Percentiles rank a stretch among this genome's conserved stretches.
Conservation (phyloP, 2,329 filamentous ascomycete species). For the Corinectria fuckeliana region DNA sequence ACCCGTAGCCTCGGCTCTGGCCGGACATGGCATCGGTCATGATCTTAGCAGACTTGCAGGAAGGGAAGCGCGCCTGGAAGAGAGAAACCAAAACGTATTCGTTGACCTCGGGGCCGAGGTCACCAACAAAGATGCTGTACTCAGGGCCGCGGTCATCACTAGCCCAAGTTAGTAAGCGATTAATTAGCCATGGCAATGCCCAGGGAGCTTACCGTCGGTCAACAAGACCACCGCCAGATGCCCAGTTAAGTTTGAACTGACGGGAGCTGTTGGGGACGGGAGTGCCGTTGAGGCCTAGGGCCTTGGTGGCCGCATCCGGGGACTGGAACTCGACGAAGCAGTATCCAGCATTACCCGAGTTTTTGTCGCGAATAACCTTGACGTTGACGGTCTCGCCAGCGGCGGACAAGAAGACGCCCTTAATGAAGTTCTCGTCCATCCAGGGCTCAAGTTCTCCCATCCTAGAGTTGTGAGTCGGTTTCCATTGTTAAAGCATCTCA, state of each 20-base stretch:
- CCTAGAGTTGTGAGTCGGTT: slow-evolving; percentile 58
- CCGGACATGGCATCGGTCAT: slow-evolving; percentile 99
- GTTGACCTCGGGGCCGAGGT: slow-evolving; percentile 97
- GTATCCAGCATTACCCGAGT: slow-evolving; percentile 97
- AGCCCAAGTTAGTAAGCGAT: slow-evolving; percentile 4
- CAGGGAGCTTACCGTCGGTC: slow-evolving; percentile 76
- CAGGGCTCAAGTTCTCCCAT: slow-evolving; percentile 99
- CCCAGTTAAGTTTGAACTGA: slow-evolving; percentile 99
- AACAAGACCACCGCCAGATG: slow-evolving; percentile 91
- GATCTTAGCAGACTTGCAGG: slow-evolving; percentile 99
- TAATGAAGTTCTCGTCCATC: slow-evolving; percentile 99
- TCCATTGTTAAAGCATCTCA: neutral
- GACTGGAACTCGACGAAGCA: slow-evolving; percentile 95
- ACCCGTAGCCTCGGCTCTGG: slow-evolving; percentile 96
- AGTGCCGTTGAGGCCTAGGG: slow-evolving; percentile 85
- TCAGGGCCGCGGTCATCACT: slow-evolving; percentile 96
- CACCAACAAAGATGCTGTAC: slow-evolving; percentile 96
- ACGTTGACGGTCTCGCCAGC: slow-evolving; percentile 96
- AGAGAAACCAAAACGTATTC: slow-evolving; percentile 97
- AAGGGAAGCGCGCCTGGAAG: slow-evolving; percentile 94
- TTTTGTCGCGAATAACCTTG: slow-evolving; percentile 99
- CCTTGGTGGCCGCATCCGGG: slow-evolving; percentile 87
- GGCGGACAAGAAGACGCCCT: slow-evolving; percentile 86
- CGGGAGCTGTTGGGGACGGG: slow-evolving; percentile 93
- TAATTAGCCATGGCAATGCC: neutral